Base-by-base conservation (phyloP, 202 grass and related monocot genomes). In the Alloteropsis angusta region DNA sequence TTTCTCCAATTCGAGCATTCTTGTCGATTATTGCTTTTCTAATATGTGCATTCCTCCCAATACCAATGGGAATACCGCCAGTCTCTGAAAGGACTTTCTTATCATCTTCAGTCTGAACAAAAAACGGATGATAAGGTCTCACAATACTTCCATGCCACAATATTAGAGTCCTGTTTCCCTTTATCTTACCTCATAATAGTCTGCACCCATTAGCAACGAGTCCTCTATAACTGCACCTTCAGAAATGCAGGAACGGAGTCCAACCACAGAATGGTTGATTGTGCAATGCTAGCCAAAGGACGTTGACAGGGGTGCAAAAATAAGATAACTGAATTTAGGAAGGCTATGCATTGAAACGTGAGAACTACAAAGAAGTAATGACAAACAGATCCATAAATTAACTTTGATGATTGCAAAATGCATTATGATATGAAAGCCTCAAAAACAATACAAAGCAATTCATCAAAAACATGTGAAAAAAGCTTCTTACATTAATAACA, bases 1-100 rank as follows among this genome's bases (percentile, higher is more conserved):
- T 90, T 41, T 99, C 96, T 63, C 96, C 96, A 53, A 99, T 96
- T 22, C 92, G 92, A 79, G 96, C 92, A 84, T 99, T 99, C 84
- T 99, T 99, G 78, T 99, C 96, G 1, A 99, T 99, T 52, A 99
- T 99, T 68, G 92, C 96, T 88, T 89, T 87, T 81, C 78, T 96
- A 14, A 99, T 84, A 49, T 99, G 96, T 39, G 92, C 67, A 72
- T 96, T 91, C 74, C 85, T 93, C 80, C 96, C 96, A 49, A 99
- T 99, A 59, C 96, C 96, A 50, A 99, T 99, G 23, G 90, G 92
- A 64, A 99, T 88, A 18, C 92, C 89, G 4, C 92, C 92, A 58
- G 82, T 88, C 45, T 83, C 85, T 67, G 86, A 81, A 38, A 99
- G 84, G 46, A 71, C 65, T 73, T 87, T 91, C 86, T 96, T 99